Evolutionary conservation across 1,139 yeast species (phyloP), one percentile per base, ranked within the genome.

Genomic region (Debaryomyces coudertii): DNA sequence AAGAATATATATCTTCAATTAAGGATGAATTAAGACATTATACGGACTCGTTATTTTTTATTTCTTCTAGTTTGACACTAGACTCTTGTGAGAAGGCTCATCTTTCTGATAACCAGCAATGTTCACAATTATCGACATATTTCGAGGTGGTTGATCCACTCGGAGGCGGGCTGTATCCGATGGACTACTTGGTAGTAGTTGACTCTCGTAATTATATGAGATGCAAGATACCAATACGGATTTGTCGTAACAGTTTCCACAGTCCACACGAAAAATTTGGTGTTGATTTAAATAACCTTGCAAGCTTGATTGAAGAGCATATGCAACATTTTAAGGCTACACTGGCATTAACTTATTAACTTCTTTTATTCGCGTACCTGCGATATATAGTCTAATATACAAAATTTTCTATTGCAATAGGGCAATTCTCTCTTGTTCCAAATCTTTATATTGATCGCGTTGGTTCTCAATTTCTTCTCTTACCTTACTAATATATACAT

Each of bases 401-500:
- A 27, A 34, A 14, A 14, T 9, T 22, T 27, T 15, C 42, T 53
- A 72, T 51, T 74, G 78, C 42, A 72, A 56, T 34, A 74, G 57
- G 1, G 77, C 79, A 33, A 70, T 58, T 48, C 69, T 72, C 47
- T 71, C 76, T 50, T 73, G 77, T 54, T 83, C 85, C 48, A 79
- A 67, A 47, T 76, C 78, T 45, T 73, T 70, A 51, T 83, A 78
- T 52, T 79, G 77, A 46, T 71, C 68, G 46, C 79, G 69, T 51
- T 80, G 78, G 42, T 66, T 69, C 47, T 79, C 83, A 25, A 82
- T 76, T 59, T 83, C 86, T 43, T 72, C 72, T 47, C 76, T 76
- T 2, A 92, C 85, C 47, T 80, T 80, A 33, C 77, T 80, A 7
- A 85, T 69, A 23, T 88, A 95, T 16, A 81, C 75, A 15, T 85